A percentile compares a stretch with the other conserved stretches of the same genome.
Conservation (phyloP, 768 basidiomycete species). For the Podaxis mareebaensis region DNA sequence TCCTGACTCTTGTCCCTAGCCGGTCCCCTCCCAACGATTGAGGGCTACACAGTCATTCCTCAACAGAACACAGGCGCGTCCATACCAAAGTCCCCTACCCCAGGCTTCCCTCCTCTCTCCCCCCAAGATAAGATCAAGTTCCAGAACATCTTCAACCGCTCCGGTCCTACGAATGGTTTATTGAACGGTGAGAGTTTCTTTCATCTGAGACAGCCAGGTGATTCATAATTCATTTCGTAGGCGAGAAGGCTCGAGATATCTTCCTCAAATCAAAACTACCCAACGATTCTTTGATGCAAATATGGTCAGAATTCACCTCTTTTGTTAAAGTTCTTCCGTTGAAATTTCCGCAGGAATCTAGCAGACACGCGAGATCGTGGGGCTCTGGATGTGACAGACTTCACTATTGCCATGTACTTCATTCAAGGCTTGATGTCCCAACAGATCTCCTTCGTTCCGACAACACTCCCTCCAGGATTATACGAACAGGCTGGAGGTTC, state of each 20-base stretch:
- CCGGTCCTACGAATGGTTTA: conserved; percentile 74
- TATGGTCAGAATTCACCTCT: conserved; percentile 63
- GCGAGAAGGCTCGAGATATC: conserved; percentile 85
- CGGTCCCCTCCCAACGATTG: conserved; percentile 81
- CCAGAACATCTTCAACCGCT: conserved; percentile 69
- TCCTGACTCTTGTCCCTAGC: conserved; percentile 46
- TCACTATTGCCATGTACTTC: conserved; percentile 94
- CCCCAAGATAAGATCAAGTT: conserved; percentile 86
- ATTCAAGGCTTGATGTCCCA: conserved; percentile 91
- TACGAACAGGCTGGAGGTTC: conserved; percentile 77
- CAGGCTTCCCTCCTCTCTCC: conserved; percentile 66
- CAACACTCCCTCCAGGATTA: conserved; percentile 74
- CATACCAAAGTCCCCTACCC: conserved; percentile 63
- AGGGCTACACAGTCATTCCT: conserved; percentile 59
- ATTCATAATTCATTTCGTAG: conserved; percentile 36
- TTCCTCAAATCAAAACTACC: conserved; percentile 90
- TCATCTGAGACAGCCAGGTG: background rate
- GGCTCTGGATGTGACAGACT: conserved; percentile 85
- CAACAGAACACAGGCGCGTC: conserved; percentile 63
- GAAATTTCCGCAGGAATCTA: conserved; percentile 61
- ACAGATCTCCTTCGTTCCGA: conserved; percentile 69
- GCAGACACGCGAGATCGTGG: conserved; percentile 96
- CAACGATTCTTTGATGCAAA: conserved; percentile 85
- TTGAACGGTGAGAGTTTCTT: conserved; percentile 62
- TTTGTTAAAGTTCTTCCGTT: conserved; percentile 13